Evolutionary conservation across 2,329 filamentous ascomycete species (phyloP).

Genomic region (Thielaviopsis punctulata): DNA sequence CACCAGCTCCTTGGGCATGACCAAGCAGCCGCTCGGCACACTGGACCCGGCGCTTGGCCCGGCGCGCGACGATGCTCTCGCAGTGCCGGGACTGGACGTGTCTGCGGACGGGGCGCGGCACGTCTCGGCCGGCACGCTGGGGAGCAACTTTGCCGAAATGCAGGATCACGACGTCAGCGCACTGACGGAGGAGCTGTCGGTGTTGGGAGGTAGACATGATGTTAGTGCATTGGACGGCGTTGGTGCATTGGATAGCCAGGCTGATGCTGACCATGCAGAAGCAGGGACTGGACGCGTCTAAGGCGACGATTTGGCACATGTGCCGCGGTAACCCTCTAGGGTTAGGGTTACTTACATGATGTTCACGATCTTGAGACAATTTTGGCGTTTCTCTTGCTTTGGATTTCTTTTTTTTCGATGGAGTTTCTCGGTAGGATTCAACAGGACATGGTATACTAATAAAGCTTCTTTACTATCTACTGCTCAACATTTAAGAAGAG

Average conservation of each 20-base stretch:
- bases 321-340: slow-evolving; percentile 30
- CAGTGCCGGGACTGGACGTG: not conserved
- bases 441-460: too few species aligned
- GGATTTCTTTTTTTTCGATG: too few species aligned
- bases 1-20: too few species aligned
- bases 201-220: not conserved
- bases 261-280: not conserved
- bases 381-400: too few species aligned
- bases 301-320: slow-evolving; percentile 29
- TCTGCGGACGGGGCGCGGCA: not conserved
- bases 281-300: slow-evolving; percentile 1
- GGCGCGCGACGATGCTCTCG: too few species aligned
- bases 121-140: slow-evolving; percentile 25
- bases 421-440: too few species aligned
- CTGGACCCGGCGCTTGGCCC: not conserved
- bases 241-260: too few species aligned
- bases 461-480: too few species aligned
- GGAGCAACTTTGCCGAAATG: slow-evolving; percentile 33
- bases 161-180: slow-evolving; percentile 20
- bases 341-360: slow-evolving; percentile 36
- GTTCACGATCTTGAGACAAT: too few species aligned
- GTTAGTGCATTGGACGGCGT: not conserved
- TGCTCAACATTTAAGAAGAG: too few species aligned
- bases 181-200: not conserved
- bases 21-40: not conserved